Conservation (phyloP, 495 filamentous ascomycete species). For the Hyaloscypha variabilis region DNA sequence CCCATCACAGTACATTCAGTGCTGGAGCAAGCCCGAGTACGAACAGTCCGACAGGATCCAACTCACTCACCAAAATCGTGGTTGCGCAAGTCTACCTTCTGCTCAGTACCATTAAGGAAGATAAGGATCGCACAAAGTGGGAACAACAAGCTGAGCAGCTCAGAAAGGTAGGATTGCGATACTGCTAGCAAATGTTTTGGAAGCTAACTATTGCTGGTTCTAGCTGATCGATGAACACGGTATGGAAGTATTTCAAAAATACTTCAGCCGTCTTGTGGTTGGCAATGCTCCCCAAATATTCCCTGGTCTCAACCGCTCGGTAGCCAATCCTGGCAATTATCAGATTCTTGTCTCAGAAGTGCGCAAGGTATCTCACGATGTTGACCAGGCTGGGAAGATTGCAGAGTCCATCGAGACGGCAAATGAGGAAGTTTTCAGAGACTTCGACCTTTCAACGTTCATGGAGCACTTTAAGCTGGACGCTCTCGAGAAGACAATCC, state of each 20-base stretch:
- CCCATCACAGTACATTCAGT: slow-evolving; percentile 51
- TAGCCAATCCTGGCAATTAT: slow-evolving; percentile 77
- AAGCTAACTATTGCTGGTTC: slow-evolving; percentile 26
- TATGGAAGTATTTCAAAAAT: slow-evolving; percentile 94
- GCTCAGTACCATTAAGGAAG: slow-evolving; percentile 89
- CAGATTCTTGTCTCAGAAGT: slow-evolving; percentile 81
- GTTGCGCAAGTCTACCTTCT: slow-evolving; percentile 94
- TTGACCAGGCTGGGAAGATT: slow-evolving; percentile 82
- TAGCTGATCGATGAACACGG: slow-evolving; percentile 93
- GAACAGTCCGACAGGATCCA: slow-evolving; percentile 63
- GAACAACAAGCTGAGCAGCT: slow-evolving; percentile 89
- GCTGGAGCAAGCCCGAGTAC: slow-evolving; percentile 66
- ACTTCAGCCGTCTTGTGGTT: slow-evolving; percentile 84
- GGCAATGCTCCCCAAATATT: slow-evolving; percentile 88
- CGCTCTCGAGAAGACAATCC: slow-evolving; percentile 80
- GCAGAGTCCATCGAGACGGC: slow-evolving; percentile 88
- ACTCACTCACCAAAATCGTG: slow-evolving; percentile 77
- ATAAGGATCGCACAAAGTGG: slow-evolving; percentile 91
- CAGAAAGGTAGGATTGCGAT: slow-evolving; percentile 64
- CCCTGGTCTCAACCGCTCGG: slow-evolving; percentile 67
- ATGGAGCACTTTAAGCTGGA: slow-evolving; percentile 93
- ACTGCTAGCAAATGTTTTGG: not conserved
- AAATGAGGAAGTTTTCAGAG: slow-evolving; percentile 83
- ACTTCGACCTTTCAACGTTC: slow-evolving; percentile 92
- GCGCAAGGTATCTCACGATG: slow-evolving; percentile 78